A percentile compares a stretch with the other conserved stretches of the same genome.
These are phyloP conservation scores for Rehmannia glutinosa DNA, from an alignment of 257 asterid species.

Conservation along the genomic window DNA sequence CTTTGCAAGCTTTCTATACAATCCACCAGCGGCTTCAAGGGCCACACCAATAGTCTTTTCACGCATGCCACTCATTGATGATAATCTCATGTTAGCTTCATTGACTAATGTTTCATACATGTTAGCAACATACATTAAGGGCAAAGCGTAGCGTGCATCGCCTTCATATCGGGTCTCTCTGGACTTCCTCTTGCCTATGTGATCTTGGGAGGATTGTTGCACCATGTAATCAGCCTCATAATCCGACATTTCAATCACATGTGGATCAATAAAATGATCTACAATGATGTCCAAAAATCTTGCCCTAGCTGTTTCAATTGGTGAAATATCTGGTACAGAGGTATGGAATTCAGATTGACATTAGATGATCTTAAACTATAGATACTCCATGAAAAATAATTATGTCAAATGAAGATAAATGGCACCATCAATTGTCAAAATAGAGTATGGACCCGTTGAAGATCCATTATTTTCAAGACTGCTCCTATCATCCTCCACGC, in stretches of 20 bases:
- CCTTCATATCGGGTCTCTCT: slow-evolving; percentile 78
- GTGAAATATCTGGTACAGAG: slow-evolving; percentile 66
- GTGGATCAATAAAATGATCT: slow-evolving; percentile 66
- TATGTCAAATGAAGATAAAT: not conserved
- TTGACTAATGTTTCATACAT: slow-evolving; percentile 84
- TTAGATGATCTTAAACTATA: slow-evolving; percentile 19
- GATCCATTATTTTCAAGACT: slow-evolving; percentile 76
- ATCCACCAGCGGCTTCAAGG: slow-evolving; percentile 99
- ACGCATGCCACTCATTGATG: slow-evolving; percentile 71
- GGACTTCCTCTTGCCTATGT: slow-evolving; percentile 55
- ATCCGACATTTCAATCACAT: slow-evolving; percentile 60
- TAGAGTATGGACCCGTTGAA: slow-evolving; percentile 54
- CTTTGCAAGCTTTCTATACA: slow-evolving; percentile 89
- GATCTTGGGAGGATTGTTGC: slow-evolving; percentile 60
- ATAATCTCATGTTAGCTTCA: slow-evolving; percentile 77
- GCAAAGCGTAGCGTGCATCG: slow-evolving; percentile 81
- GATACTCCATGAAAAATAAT: not conserved
- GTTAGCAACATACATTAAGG: slow-evolving; percentile 94
- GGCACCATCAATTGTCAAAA: slow-evolving; percentile 74
- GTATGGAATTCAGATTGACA: slow-evolving; percentile 21
- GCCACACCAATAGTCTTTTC: slow-evolving; percentile 95
- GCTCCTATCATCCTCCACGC: slow-evolving; percentile 77
- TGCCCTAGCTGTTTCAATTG: slow-evolving; percentile 94
- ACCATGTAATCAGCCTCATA: slow-evolving; percentile 60
- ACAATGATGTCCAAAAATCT: slow-evolving; percentile 82